phyloP scores from a whole-genome alignment of 495 filamentous ascomycete genomes.

The Bathelium albidoporum region DNA sequence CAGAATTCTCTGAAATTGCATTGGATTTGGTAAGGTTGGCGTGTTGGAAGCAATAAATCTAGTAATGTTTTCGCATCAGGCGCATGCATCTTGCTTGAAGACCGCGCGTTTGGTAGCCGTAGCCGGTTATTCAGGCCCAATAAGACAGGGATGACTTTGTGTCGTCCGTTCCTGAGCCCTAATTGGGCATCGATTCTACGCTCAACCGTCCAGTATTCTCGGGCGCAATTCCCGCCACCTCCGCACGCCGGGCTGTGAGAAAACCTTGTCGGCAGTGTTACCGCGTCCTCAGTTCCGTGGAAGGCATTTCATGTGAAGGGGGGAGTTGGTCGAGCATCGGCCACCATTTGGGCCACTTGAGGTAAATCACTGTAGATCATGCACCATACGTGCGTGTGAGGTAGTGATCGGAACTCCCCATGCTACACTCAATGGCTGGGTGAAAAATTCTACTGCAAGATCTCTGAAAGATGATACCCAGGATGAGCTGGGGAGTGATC shows the following conservation, averaged over 20 bases:
- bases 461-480: background rate
- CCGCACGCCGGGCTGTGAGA: background rate
- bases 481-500: background rate
- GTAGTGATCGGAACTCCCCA: too few species aligned
- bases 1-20: background rate
- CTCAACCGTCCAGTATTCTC: background rate
- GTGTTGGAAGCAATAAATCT: background rate
- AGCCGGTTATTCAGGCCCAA: background rate
- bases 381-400: background rate
- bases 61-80: background rate
- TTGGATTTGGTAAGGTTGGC: background rate
- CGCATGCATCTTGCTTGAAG: conserved; percentile 3
- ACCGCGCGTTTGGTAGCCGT: conserved; percentile 1
- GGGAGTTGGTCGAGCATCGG: background rate
- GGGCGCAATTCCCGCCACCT: background rate
- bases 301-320: background rate
- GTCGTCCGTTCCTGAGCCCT: background rate
- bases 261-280: background rate
- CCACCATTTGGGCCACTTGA: background rate
- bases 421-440: too few species aligned
- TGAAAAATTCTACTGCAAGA: background rate
- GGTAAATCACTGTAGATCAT: background rate
- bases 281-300: background rate
- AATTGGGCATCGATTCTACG: background rate
- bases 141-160: background rate